Base-by-base conservation (phyloP, 2,329 filamentous ascomycete species). In the Botrytis pseudocinerea region DNA sequence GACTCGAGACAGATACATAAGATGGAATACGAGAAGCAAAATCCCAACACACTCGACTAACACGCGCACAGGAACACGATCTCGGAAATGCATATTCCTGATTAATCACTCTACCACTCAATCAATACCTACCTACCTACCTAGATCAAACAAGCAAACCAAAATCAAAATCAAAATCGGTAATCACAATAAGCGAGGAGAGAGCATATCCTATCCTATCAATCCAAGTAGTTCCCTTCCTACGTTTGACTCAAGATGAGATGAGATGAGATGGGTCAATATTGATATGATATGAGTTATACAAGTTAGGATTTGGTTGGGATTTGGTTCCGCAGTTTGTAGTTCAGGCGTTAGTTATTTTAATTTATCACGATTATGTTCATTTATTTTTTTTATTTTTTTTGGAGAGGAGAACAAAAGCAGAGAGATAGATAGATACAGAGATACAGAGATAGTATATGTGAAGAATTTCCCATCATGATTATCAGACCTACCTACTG, bases 71-170 rank as follows among this genome's bases (percentile, higher is more conserved):
- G 89, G 89, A 92, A 81, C 90, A 92, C 79, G 88, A 90, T 78
- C 84, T 91, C 82, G 90, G 90, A 64, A 92, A 92, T 72, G 88
- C 86, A 44, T 88, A 86, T 80, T 76, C 77, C n/a, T 76, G 64
- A 74, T 72, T 8, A 28, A 16, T n/a, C n/a, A 16, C 4, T 28
- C 6, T 3, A 32, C 4, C 32, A 32, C 32, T 32, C 32, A 32
- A 32, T 32, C 32, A 28, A 28, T 35, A 35, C 35, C 35, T 35
- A 35, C 35, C 35, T 35, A 35, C 35, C 35, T 35, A 5, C 35
- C 35, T 35, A 35, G 9, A 38, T 38, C 38, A 38, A 38, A 32
- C 32, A 32, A 32, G 32, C 6, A 28, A 28, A 46, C 22, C 44
- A 46, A 46, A 20, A 57, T 51, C 25, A 51, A 25, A 25, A 48